Conservation (phyloP, 305 asterid species). For the Withania somnifera region DNA sequence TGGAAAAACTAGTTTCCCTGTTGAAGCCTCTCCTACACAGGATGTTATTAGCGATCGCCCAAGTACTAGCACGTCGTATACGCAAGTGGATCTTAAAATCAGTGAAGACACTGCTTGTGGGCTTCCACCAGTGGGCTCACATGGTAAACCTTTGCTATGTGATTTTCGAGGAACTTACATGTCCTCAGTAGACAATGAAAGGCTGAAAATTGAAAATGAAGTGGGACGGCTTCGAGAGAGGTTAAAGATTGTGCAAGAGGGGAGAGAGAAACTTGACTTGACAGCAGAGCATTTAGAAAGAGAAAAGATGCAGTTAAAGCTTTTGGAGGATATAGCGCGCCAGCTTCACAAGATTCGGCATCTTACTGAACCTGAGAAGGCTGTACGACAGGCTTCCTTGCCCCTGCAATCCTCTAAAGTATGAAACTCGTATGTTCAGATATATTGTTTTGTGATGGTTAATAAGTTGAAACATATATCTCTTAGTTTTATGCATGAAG, state of each 20-base stretch:
- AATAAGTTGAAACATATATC: not conserved
- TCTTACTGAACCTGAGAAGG: conserved; percentile 29
- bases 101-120: conserved; percentile 23
- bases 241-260: conserved; percentile 56
- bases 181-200: conserved; percentile 40
- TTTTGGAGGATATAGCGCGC: conserved; percentile 59
- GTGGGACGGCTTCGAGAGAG: conserved; percentile 53
- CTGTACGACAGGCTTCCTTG: conserved; percentile 46
- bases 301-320: conserved; percentile 43
- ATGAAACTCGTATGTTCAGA: not conserved
- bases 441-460: not conserved
- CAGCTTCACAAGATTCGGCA: conserved; percentile 56
- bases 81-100: conserved; percentile 21
- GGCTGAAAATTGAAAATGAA: conserved; percentile 55
- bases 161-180: conserved; percentile 30
- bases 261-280: conserved; percentile 58
- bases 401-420: conserved; percentile 70
- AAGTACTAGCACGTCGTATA: conserved; percentile 13
- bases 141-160: conserved; percentile 15
- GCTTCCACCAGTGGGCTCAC: conserved; percentile 49
- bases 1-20: conserved; percentile 6
- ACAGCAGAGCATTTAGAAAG: conserved; percentile 43
- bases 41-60: conserved; percentile 5
- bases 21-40: conserved; percentile 15
- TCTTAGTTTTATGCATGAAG: not conserved